These are phyloP conservation scores for Fusarium paranaense DNA, from an alignment of 2,329 filamentous ascomycete genomes.

Conservation along the genomic window DNA sequence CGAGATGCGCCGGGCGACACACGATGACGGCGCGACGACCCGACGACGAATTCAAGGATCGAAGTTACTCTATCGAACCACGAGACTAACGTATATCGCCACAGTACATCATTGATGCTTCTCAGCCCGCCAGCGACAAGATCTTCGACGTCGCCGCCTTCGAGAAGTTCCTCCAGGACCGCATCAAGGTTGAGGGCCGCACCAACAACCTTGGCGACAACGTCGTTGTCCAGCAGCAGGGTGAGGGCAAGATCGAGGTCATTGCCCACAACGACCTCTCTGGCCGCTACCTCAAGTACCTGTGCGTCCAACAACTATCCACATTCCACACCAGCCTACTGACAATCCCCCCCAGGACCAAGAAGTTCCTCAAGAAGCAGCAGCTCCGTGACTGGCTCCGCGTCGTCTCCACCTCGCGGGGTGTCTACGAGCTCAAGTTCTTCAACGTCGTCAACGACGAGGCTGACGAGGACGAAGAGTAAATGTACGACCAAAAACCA, in stretches of 20 bases:
- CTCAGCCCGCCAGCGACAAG: slow-evolving; percentile 98
- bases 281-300: slow-evolving; percentile 99
- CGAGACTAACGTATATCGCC: slow-evolving; percentile 23
- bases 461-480: slow-evolving; percentile 98
- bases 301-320: slow-evolving; percentile 68
- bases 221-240: slow-evolving; percentile 89
- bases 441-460: slow-evolving; percentile 99
- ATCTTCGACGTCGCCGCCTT: slow-evolving; percentile 99
- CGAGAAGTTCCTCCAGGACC: slow-evolving; percentile 99
- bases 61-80: not conserved
- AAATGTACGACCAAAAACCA: slow-evolving; percentile 58
- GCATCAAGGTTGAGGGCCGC: slow-evolving; percentile 99
- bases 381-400: slow-evolving; percentile 99
- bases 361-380: slow-evolving; percentile 99
- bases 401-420: slow-evolving; percentile 96
- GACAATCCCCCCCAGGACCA: slow-evolving; percentile 73
- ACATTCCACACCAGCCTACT: not conserved
- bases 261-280: slow-evolving; percentile 98
- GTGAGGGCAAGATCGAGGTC: slow-evolving; percentile 98
- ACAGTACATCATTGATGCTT: slow-evolving; percentile 99
- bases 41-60: not conserved
- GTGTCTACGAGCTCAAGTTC: slow-evolving; percentile 99
- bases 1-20: not conserved
- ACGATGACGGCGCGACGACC: not conserved
- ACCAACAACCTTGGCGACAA: slow-evolving; percentile 97